These are phyloP conservation scores for Quillaja saponaria DNA, from an alignment of 306 rosid genomes.

Conservation along the genomic window DNA sequence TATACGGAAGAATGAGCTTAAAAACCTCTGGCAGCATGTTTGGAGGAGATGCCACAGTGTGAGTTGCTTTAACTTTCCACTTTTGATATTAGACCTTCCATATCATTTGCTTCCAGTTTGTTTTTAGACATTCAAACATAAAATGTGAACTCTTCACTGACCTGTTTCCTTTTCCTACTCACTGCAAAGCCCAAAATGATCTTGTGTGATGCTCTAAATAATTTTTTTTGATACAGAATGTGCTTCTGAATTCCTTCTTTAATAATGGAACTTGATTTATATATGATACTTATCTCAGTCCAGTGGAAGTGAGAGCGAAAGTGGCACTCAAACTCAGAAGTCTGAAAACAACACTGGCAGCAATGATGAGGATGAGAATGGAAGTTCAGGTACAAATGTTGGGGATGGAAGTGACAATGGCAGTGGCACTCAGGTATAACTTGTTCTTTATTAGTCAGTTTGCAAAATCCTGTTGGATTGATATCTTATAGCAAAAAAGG, in stretches of 20 bases:
- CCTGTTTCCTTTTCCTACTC: conserved; percentile 22
- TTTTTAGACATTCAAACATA: conserved; percentile 16
- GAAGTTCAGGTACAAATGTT: conserved; percentile 57
- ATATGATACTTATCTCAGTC: conserved; percentile 52
- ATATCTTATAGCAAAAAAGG: conserved; percentile 19
- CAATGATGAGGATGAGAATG: conserved; percentile 67
- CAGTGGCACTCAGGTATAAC: conserved; percentile 84
- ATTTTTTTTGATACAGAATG: not conserved
- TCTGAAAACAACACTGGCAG: conserved; percentile 65
- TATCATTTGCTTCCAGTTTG: conserved; percentile 16
- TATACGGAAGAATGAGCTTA: conserved; percentile 95
- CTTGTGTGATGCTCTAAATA: conserved; percentile 12
- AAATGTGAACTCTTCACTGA: conserved; percentile 2
- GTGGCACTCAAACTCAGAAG: conserved; percentile 78
- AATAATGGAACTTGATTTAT: conserved; percentile 3
- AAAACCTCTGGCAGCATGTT: conserved; percentile 97
- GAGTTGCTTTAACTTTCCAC: conserved; percentile 42
- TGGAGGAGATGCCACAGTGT: conserved; percentile 99
- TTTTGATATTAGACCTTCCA: conserved; percentile 5
- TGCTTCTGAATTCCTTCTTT: conserved; percentile 14
- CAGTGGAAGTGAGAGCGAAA: conserved; percentile 90
- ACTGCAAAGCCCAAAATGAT: not conserved
- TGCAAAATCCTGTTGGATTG: conserved; percentile 8
- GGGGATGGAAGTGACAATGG: conserved; percentile 80
- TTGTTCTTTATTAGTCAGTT: conserved; percentile 5